Conservation (phyloP, 352 stramenopile genomes). For the Phytophthora aleatoria region DNA sequence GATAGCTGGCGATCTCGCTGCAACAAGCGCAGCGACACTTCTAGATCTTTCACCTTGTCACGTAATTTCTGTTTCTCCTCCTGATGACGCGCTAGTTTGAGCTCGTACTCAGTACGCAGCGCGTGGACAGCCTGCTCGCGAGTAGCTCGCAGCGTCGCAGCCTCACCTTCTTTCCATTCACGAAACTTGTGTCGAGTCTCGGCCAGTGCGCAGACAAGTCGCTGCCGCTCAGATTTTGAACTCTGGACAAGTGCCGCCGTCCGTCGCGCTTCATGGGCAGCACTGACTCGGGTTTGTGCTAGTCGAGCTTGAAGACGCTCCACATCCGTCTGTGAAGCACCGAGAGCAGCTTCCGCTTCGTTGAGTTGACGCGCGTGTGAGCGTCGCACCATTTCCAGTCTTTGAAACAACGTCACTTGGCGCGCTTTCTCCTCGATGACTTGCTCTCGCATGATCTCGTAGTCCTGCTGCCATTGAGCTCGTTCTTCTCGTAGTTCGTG, state of each 20-base stretch:
- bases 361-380: slow-evolving; percentile 26
- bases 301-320: slow-evolving; percentile 33
- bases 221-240: slow-evolving; percentile 50
- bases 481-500: slow-evolving; percentile 24
- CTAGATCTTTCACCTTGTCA: slow-evolving; percentile 75
- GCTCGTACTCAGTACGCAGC: slow-evolving; percentile 64
- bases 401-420: slow-evolving; percentile 37
- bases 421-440: slow-evolving; percentile 39
- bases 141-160: slow-evolving; percentile 43
- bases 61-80: slow-evolving; percentile 76
- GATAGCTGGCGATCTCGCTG: slow-evolving; percentile 68
- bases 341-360: slow-evolving; percentile 23
- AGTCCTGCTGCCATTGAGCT: slow-evolving; percentile 28
- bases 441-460: slow-evolving; percentile 38
- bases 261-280: slow-evolving; percentile 34
- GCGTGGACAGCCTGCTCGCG: slow-evolving; percentile 62
- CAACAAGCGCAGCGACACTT: slow-evolving; percentile 65
- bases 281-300: slow-evolving; percentile 24
- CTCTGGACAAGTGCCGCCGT: slow-evolving; percentile 28
- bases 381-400: slow-evolving; percentile 26
- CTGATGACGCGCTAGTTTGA: slow-evolving; percentile 69
- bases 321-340: slow-evolving; percentile 25
- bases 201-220: slow-evolving; percentile 52
- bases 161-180: slow-evolving; percentile 70
- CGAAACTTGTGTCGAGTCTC: slow-evolving; percentile 71